phyloP scores from a whole-genome alignment of 805 yeast species.

The Deakozyma indianensis region DNA sequence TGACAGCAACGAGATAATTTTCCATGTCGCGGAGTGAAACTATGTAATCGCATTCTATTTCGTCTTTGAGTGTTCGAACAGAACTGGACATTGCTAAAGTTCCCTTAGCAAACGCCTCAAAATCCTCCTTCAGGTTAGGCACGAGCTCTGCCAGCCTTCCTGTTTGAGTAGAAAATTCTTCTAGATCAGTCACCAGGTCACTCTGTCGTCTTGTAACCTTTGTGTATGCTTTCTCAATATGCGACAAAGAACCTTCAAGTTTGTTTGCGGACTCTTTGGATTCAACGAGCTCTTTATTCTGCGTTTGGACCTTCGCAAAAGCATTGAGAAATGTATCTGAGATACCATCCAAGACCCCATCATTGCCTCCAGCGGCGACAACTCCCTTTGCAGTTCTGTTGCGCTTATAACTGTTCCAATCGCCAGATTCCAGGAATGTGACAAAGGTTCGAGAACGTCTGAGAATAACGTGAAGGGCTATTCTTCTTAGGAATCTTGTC shows the following conservation, averaged over 20 bases:
- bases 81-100: slow-evolving; percentile 30
- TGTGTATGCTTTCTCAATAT: slow-evolving; percentile 64
- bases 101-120: slow-evolving; percentile 33
- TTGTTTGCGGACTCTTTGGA: slow-evolving; percentile 73
- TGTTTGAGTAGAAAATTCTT: slow-evolving; percentile 55
- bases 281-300: slow-evolving; percentile 61
- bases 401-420: slow-evolving; percentile 50
- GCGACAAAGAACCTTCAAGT: slow-evolving; percentile 66
- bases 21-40: slow-evolving; percentile 78
- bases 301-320: slow-evolving; percentile 59
- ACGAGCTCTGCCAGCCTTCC: slow-evolving; percentile 50
- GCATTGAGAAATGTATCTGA: slow-evolving; percentile 89
- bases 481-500: slow-evolving; percentile 57
- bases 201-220: slow-evolving; percentile 59
- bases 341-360: slow-evolving; percentile 57
- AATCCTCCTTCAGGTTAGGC: slow-evolving; percentile 24
- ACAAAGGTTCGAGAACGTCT: slow-evolving; percentile 56
- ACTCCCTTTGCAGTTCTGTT: slow-evolving; percentile 13
- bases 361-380: slow-evolving; percentile 15
- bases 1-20: slow-evolving; percentile 55
- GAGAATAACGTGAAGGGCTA: slow-evolving; percentile 60
- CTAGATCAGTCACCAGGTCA: slow-evolving; percentile 60
- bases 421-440: slow-evolving; percentile 56
- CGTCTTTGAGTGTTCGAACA: slow-evolving; percentile 29
- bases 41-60: slow-evolving; percentile 65